Base-by-base conservation (phyloP, 2,329 filamentous ascomycete genomes). In the Hymenoscyphus linearis region DNA sequence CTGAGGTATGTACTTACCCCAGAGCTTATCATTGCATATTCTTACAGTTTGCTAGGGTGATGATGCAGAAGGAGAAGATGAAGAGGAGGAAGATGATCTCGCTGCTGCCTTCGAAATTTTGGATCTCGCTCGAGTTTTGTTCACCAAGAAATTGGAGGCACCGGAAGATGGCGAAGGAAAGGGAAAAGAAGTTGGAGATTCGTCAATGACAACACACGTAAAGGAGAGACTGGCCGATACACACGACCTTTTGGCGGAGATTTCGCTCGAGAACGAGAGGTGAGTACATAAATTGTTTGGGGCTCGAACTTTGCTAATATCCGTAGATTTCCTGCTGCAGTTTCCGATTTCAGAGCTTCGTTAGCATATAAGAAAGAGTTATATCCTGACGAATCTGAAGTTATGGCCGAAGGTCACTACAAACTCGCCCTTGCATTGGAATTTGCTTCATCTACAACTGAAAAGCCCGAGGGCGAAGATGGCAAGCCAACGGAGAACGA, bases 371-470 rank as follows among this genome's bases (percentile, higher is more conserved):
- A 96, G 76, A 77, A 90, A 68, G 82, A 89, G 57, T 82, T 98
- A 2, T 92, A 91, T 72, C 83, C 90, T 0, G 82, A 88, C 56
- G 91, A 96, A 64, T 91, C 90, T 14, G 89, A 92, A 68, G 83
- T 96, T 57, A 83, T 98, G 60, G 93, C 95, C 50, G 95, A 99
- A 78, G 93, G 91, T 16, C 92, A 99, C 78, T 99, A 90, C 80
- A 98, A 97, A 77, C 86, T 99, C 27, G 96, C 93, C 0, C 84
- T 99, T 16, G 95, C 95, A 0, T 83, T 99, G 31, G 95, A 99
- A 73, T 98, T 98, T 69, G 91, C 91, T 3, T 95, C 91, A 0
- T 85, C 95, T 53, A 90, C 87, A 5, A 81, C 80, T 16, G 80
- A 83, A 52, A 76, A 79, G 58, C 77, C 79, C 3, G 76, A 78